These are phyloP conservation scores for Rosa chinensis DNA, from an alignment of 306 rosid species.

Conservation along the genomic window DNA sequence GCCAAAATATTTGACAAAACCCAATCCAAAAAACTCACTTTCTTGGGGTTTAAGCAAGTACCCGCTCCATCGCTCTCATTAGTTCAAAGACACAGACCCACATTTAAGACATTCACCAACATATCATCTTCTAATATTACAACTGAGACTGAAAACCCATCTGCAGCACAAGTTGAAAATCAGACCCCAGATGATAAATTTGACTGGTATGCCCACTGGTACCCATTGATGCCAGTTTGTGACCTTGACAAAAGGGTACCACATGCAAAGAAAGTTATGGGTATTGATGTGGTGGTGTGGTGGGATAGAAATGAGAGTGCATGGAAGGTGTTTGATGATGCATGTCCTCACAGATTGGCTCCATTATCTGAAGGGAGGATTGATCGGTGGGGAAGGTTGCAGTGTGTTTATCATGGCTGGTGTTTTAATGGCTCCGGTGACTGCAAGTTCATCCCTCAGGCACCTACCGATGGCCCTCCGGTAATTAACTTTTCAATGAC, in stretches of 20 bases:
- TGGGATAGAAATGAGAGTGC: conserved; percentile 79
- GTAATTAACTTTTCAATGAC: conserved; percentile 30
- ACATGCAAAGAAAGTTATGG: conserved; percentile 72
- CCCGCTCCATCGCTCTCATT: neutral
- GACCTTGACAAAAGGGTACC: conserved; percentile 81
- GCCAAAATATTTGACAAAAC: neutral
- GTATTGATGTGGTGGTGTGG: conserved; percentile 89
- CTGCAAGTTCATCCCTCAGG: conserved; percentile 61
- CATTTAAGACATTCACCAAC: conserved; percentile 35
- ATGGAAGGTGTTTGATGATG: conserved; percentile 86
- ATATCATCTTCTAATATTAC: conserved; percentile 46
- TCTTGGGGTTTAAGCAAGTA: neutral
- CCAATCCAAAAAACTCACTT: neutral
- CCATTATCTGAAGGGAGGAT: conserved; percentile 93
- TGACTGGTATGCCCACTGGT: conserved; percentile 88
- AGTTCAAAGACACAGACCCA: neutral
- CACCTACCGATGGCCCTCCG: conserved; percentile 74
- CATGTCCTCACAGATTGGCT: conserved; percentile 88
- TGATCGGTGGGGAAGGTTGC: conserved; percentile 88
- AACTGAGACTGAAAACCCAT: conserved; percentile 39
- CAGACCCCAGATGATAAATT: conserved; percentile 40
- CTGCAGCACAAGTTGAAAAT: conserved; percentile 32
- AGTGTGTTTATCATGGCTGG: conserved; percentile 96
- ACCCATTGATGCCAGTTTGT: conserved; percentile 79
- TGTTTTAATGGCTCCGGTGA: conserved; percentile 84